Evolutionary conservation across 441 rosid species (phyloP).

Genomic region (Pelargonium australe): DNA sequence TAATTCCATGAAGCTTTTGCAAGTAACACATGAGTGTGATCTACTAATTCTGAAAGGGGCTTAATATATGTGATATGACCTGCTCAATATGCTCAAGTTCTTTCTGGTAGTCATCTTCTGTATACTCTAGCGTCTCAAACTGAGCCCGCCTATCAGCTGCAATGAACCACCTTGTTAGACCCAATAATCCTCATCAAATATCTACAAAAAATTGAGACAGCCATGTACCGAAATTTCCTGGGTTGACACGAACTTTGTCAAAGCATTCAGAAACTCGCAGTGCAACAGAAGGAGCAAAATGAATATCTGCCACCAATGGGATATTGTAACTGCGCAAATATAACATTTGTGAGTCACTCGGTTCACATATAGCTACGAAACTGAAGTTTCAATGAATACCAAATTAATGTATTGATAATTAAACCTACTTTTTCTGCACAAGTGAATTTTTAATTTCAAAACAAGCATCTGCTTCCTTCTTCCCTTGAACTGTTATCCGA

Average conservation of each 20-base stretch:
- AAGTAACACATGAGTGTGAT: neutral
- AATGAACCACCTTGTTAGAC: slow-evolving; percentile 23
- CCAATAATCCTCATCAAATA: slow-evolving; percentile 9
- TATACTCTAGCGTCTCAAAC: slow-evolving; percentile 78
- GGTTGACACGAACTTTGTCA: slow-evolving; percentile 96
- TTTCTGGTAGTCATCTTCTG: slow-evolving; percentile 88
- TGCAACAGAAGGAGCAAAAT: slow-evolving; percentile 90
- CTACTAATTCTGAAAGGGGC: neutral
- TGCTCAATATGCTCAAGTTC: slow-evolving; percentile 91
- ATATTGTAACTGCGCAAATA: slow-evolving; percentile 69
- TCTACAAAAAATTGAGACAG: slow-evolving; percentile 23
- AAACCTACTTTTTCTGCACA: slow-evolving; percentile 77
- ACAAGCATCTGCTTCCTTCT: slow-evolving; percentile 94
- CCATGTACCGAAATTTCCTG: slow-evolving; percentile 82
- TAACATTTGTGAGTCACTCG: slow-evolving; percentile 14
- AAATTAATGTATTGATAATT: slow-evolving; percentile 6
- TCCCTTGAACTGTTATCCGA: slow-evolving; percentile 96
- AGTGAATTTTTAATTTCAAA: slow-evolving; percentile 85
- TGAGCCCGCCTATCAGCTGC: slow-evolving; percentile 98
- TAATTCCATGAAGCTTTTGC: neutral
- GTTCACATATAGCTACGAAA: slow-evolving; percentile 17
- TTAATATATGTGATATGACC: slow-evolving; percentile 31
- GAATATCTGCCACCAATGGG: slow-evolving; percentile 95
- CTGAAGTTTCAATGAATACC: no score
- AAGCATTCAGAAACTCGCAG: slow-evolving; percentile 89